A percentile compares a stretch with the other conserved stretches of the same genome.
phyloP scores from a whole-genome alignment of 2,329 filamentous ascomycete genomes.

The Bipolaris oryzae region DNA sequence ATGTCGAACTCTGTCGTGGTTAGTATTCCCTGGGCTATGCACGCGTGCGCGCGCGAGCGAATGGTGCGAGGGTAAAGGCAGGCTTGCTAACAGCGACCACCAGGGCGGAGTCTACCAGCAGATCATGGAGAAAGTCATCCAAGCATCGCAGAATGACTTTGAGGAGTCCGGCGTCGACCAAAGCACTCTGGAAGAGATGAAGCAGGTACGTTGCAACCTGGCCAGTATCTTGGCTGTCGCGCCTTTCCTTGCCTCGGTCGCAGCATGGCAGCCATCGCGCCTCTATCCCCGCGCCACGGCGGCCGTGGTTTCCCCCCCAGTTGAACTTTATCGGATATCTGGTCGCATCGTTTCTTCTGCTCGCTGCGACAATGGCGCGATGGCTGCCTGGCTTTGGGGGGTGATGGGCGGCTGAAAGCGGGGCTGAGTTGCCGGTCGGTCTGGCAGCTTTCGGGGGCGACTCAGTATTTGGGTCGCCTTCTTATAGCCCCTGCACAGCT shows the following conservation, averaged over 20 bases:
- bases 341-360: conserved; percentile 21
- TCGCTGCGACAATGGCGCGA: conserved; percentile 26
- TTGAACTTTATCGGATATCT: conserved; percentile 10
- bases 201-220: conserved; percentile 69
- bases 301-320: conserved; percentile 7
- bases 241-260: conserved; percentile 22
- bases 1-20: conserved; percentile 51
- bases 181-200: conserved; percentile 82
- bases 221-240: conserved; percentile 19
- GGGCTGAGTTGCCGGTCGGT: conserved; percentile 50
- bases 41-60: conserved; percentile 19
- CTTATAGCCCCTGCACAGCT: conserved; percentile 54
- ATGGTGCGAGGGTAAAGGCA: conserved; percentile 21
- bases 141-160: conserved; percentile 83
- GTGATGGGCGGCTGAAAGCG: conserved; percentile 50
- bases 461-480: conserved; percentile 54
- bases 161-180: conserved; percentile 95
- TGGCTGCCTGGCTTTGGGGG: conserved; percentile 36
- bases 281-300: conserved; percentile 11
- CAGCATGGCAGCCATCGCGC: conserved; percentile 12
- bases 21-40: conserved; percentile 34
- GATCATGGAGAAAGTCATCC: conserved; percentile 76
- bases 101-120: conserved; percentile 82
- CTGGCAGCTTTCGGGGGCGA: conserved; percentile 47
- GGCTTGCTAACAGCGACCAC: conserved; percentile 39